phyloP scores from a whole-genome alignment of 2,329 filamentous ascomycete species.

The Blastomyces emzantsi region DNA sequence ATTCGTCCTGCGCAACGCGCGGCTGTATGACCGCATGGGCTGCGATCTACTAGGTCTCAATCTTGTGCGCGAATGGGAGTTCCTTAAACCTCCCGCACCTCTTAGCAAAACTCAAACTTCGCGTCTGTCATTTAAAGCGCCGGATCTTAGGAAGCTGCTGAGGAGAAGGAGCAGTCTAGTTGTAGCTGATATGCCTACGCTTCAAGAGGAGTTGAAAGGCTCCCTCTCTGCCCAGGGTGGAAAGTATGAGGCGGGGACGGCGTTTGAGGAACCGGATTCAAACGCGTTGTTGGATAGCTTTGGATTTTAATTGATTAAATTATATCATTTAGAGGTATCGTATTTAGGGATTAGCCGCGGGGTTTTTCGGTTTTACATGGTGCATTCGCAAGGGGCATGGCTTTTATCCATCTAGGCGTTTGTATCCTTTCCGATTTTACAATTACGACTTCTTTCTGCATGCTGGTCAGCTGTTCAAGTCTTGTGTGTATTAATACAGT shows the following conservation, averaged over 20 bases:
- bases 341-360: not conserved
- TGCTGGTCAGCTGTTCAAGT: not conserved
- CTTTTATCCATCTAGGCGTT: not conserved
- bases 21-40: slow-evolving; percentile 81
- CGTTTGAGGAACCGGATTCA: slow-evolving; percentile 87
- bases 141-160: slow-evolving; percentile 60
- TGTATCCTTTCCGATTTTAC: not conserved
- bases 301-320: slow-evolving; percentile 56
- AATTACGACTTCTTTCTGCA: not conserved
- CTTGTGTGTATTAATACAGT: not conserved
- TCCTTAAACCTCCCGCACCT: slow-evolving; percentile 22
- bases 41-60: slow-evolving; percentile 84
- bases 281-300: slow-evolving; percentile 85
- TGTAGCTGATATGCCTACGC: slow-evolving; percentile 55
- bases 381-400: not conserved
- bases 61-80: slow-evolving; percentile 52
- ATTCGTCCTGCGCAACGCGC: slow-evolving; percentile 78
- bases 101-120: slow-evolving; percentile 33
- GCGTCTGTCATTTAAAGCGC: slow-evolving; percentile 20
- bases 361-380: not conserved
- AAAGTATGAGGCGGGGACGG: slow-evolving; percentile 57
- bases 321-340: not conserved
- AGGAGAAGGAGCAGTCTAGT: slow-evolving; percentile 67
- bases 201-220: slow-evolving; percentile 32
- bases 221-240: slow-evolving; percentile 26